Conservation (phyloP, 2,329 filamentous ascomycete genomes). For the Pseudogymnoascus sp. region DNA sequence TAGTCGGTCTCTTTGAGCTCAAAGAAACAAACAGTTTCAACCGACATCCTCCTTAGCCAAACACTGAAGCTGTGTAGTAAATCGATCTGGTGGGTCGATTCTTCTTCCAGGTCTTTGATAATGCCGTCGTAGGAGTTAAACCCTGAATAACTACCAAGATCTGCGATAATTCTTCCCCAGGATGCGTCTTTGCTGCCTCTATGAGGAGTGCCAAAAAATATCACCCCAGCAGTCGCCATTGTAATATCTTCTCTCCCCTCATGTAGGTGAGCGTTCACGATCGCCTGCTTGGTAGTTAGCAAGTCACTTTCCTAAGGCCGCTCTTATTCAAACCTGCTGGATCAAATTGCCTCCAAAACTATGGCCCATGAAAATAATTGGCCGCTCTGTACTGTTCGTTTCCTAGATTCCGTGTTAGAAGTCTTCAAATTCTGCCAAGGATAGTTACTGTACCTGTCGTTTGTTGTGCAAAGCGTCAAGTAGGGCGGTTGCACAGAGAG, state of each 20-base stretch:
- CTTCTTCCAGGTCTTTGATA: slow-evolving; percentile 9
- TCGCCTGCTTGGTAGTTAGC: not conserved
- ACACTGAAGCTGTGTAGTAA: not conserved
- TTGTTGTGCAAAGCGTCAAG: not conserved
- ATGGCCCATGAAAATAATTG: slow-evolving; percentile 25
- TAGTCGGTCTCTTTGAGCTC: not conserved
- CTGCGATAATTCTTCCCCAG: not conserved
- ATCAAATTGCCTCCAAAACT: slow-evolving; percentile 24
- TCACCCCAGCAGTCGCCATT: not conserved
- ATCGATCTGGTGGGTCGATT: not conserved
- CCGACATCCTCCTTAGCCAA: not conserved
- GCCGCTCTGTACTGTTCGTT: slow-evolving; percentile 20
- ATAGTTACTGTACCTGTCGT: not conserved
- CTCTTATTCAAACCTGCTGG: slow-evolving; percentile 17
- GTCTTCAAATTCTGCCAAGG: not conserved
- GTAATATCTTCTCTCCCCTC: not conserved
- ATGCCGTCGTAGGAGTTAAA: not conserved
- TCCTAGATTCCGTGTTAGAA: slow-evolving; percentile 14
- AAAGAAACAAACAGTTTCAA: not conserved
- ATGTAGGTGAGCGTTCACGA: not conserved
- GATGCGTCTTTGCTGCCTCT: not conserved
- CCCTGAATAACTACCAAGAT: not conserved
- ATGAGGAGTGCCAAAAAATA: not conserved
- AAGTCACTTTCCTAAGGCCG: not conserved
- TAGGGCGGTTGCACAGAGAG: not conserved